Evolutionary conservation across 2,329 filamentous ascomycete genomes (phyloP), one percentile per base, ranked within the genome.

Genomic region (Fusarium citri): DNA sequence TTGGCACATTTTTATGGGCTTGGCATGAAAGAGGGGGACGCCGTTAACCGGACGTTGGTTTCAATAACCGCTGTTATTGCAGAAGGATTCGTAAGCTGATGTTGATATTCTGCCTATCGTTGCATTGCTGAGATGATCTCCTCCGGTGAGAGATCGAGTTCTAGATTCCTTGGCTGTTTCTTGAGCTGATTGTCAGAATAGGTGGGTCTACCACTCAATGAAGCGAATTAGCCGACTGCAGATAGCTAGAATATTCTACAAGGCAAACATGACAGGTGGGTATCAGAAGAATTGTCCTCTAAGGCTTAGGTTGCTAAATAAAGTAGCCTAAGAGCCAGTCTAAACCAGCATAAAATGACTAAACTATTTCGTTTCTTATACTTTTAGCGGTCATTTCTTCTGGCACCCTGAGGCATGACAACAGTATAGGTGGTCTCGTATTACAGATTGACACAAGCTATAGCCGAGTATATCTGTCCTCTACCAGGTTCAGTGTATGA

Each of bases 1-100:
- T 66, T 66, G 62, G 31, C 49, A 25, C 42, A 48, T 25, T 26
- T 28, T 22, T 22, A 54, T 15, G n/a, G 41, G 28, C 61, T 66
- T 66, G 61, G 61, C 61, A 42, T 26, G 25, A 25, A 23, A 25
- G 31, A 34, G 31, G 31, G 31, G 31, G 48, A 16, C 31, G 22
- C 45, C 55, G 59, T 46, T 61, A 46, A 15, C 55, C 46, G n/a
- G 22, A n/a, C 15, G 42, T 15, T 54, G 22, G 47, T 31, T 41
- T 30, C 18, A 22, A 34, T 45, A 54, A 23, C 40, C 55, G 28
- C 55, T 26, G 6, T 22, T 28, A 11, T 31, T 14, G 15, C 6
- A n/a, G 23, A 18, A 37, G 28, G 9, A 42, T 42, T 34, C 55
- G 47, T 55, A 58, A 58, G 47, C 47, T 54, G n/a, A 18, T 31